Conservation (phyloP, 345 rosid species). For the Gossypium australe region DNA sequence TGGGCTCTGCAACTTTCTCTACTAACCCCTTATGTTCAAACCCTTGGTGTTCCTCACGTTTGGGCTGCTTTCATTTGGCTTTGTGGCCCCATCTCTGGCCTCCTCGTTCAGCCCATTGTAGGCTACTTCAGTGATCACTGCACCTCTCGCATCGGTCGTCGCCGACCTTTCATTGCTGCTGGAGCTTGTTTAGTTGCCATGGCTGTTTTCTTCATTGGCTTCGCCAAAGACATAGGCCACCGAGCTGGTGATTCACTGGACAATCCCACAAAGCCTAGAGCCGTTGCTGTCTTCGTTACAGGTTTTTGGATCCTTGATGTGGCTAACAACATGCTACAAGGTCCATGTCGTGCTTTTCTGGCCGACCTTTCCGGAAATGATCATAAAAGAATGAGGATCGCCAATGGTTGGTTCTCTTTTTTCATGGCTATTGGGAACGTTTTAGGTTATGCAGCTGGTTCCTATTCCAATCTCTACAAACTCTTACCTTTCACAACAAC, state of each 20-base stretch:
- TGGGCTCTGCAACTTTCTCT: neutral
- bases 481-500: neutral
- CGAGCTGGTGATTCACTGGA: neutral
- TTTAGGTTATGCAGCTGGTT: neutral
- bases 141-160: slow-evolving; percentile 2
- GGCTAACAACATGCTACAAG: slow-evolving; percentile 2
- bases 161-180: neutral
- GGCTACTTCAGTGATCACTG: neutral
- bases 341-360: neutral
- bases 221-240: neutral
- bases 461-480: neutral
- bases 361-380: neutral
- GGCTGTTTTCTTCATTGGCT: neutral
- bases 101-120: neutral
- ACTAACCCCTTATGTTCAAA: slow-evolving; percentile 1
- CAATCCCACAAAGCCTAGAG: neutral
- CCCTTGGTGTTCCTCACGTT: slow-evolving; percentile 2
- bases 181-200: neutral
- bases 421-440: neutral
- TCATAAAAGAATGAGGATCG: neutral
- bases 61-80: slow-evolving; percentile 8
- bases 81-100: slow-evolving; percentile 1
- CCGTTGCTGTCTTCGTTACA: neutral
- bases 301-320: neutral
- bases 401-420: neutral